Evolutionary conservation across 1,284 basidiomycete genomes (phyloP), one percentile per base, ranked within the genome.

Genomic region (Gastroboletus turbinatus): DNA sequence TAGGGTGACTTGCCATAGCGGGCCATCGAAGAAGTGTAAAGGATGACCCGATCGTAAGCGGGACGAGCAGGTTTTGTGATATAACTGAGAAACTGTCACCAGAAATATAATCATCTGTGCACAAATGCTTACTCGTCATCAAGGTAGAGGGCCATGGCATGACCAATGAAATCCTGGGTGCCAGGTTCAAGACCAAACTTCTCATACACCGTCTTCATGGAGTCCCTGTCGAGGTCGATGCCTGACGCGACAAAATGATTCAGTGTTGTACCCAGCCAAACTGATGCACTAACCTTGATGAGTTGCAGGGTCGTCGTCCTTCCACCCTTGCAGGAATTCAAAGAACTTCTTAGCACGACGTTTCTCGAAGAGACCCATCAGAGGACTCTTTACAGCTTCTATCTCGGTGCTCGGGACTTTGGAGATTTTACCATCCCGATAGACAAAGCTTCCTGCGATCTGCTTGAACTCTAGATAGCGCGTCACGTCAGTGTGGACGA

Each of bases 391-490:
- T 51, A 99, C 90, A 17, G 97, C 97, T 79, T 99, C 97, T 81
- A 96, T 89, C 80, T 99, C 96, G 25, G 94, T 99, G 67, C 91
- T 91, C 30, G 97, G 97, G 13, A 99, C 97, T 77, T 99, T 99
- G 60, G 94, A 95, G 75, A 99, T 98, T 76, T 78, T 91, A 58
- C 94, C 94, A 75, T 99, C 97, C 52, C 96, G 90, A 75, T 96
- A 98, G 58, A 99, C 97, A 75, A 92, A 99, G 68, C 92, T 96
- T 53, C 96, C 97, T 2, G 97, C 94, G 75, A 99, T 98, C 79
- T 98, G 96, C 82, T 99, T 99, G 82, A 99, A 99, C 75, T 99
- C 97, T 70, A 99, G 90, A 78, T 99, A 99, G 60, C 96, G 89
- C 35, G 94, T 97, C 60, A 99, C 97, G 72, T 99, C 96, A 65